Evolutionary conservation across 495 filamentous ascomycete genomes (phyloP).

Genomic region (Cairneyella variabilis): DNA sequence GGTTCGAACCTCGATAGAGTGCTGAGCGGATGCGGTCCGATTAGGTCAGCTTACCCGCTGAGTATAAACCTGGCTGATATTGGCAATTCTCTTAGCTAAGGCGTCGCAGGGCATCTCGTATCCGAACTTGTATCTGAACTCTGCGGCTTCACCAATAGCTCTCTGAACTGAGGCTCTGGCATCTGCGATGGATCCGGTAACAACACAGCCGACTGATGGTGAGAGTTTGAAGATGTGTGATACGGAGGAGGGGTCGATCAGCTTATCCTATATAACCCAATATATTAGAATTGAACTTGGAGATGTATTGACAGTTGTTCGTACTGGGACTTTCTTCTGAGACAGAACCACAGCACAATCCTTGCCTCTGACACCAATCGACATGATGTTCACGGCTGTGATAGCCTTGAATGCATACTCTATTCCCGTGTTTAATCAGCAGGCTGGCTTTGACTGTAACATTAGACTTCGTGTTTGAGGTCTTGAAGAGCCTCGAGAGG

Average conservation of each 20-base stretch:
- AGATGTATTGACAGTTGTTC: slow-evolving; percentile 46
- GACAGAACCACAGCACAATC: slow-evolving; percentile 94
- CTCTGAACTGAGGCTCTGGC: slow-evolving; percentile 87
- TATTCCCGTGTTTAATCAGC: slow-evolving; percentile 30
- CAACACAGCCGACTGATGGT: slow-evolving; percentile 93
- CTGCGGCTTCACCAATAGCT: slow-evolving; percentile 90
- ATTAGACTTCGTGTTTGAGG: too few species aligned
- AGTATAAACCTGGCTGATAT: slow-evolving; percentile 99
- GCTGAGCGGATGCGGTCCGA: slow-evolving; percentile 18
- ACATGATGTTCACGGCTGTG: slow-evolving; percentile 97
- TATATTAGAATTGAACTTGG: slow-evolving; percentile 27
- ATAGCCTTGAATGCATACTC: slow-evolving; percentile 99
- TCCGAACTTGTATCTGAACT: slow-evolving; percentile 97
- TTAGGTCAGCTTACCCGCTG: slow-evolving; percentile 57
- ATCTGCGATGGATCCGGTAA: slow-evolving; percentile 98
- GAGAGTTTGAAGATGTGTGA: slow-evolving; percentile 97
- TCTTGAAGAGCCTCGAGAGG: too few species aligned
- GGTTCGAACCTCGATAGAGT: slow-evolving; percentile 12
- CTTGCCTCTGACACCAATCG: slow-evolving; percentile 92
- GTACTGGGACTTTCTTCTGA: slow-evolving; percentile 98
- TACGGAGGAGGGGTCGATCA: slow-evolving; percentile 96
- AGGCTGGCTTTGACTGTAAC: too few species aligned
- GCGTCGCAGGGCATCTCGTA: slow-evolving; percentile 99
- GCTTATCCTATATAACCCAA: slow-evolving; percentile 71
- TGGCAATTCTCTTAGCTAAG: slow-evolving; percentile 91